Evolutionary conservation across 169 alveolate genomes (phyloP).

Genomic region (Cryptosporidium sp.): DNA sequence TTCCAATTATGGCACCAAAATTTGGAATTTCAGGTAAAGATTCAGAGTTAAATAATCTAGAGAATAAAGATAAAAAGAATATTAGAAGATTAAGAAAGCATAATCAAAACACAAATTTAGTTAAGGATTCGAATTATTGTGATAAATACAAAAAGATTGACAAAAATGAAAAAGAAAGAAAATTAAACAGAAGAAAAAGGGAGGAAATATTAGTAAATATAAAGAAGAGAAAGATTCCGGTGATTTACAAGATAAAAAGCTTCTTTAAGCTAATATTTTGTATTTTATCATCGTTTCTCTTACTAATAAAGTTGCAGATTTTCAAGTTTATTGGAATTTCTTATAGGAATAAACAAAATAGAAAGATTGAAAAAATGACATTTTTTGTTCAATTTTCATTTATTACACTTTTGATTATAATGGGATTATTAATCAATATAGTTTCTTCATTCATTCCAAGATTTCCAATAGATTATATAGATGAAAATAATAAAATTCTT

Average conservation of each 20-base stretch:
- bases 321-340: conserved; percentile 52
- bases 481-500: not conserved
- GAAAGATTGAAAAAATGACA: conserved; percentile 25
- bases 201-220: not conserved
- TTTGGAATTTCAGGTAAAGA: not conserved
- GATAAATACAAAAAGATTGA: not conserved
- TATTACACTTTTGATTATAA: not conserved
- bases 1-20: not conserved
- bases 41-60: not conserved
- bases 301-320: not conserved
- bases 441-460: conserved; percentile 33
- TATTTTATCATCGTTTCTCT: not conserved
- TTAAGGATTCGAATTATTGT: not conserved
- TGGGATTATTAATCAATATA: conserved; percentile 27
- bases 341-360: conserved; percentile 23
- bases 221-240: not conserved
- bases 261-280: not conserved
- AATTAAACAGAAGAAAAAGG: not conserved
- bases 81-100: not conserved
- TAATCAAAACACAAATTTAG: not conserved
- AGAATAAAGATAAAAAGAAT: not conserved
- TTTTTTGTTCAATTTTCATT: conserved; percentile 15
- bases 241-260: not conserved
- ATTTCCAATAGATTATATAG: conserved; percentile 8
- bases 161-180: not conserved